Evolutionary conservation across 345 rosid genomes (phyloP).

Genomic region (Populus tremula): DNA sequence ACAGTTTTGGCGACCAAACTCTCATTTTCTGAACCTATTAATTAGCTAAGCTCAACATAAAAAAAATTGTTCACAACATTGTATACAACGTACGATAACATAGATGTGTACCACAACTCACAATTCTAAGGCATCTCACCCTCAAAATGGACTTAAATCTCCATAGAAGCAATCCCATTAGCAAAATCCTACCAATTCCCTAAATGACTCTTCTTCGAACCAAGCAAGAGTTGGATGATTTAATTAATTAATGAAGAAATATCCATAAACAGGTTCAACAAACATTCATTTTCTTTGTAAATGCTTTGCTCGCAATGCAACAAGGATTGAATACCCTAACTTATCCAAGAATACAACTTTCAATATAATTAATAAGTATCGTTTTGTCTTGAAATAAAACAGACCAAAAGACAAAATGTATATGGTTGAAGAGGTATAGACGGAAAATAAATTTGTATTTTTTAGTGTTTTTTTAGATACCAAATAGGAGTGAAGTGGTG

Average conservation of each 20-base stretch:
- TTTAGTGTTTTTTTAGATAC: neutral
- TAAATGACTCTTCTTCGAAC: neutral
- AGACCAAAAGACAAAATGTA: too few relatives aligned
- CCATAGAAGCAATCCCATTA: neutral
- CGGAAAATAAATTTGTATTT: too few relatives aligned
- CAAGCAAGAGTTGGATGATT: neutral
- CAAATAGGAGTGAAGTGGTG: constrained; percentile 34
- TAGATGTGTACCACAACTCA: neutral
- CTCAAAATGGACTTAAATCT: neutral
- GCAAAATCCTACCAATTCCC: neutral
- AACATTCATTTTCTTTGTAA: neutral
- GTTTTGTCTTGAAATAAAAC: too few relatives aligned
- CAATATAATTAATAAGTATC: too few relatives aligned
- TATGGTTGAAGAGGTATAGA: too few relatives aligned
- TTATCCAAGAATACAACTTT: neutral
- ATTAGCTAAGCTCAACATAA: too few relatives aligned
- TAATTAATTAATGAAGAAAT: neutral
- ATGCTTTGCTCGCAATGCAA: neutral
- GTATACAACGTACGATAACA: neutral
- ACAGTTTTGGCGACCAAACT: neutral
- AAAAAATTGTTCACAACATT: too few relatives aligned
- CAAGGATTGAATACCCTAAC: neutral
- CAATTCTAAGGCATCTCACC: neutral
- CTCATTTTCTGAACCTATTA: neutral
- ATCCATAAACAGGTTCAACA: neutral